Evolutionary conservation across 768 basidiomycete genomes (phyloP).

Genomic region (Phaeolepiota aurea): DNA sequence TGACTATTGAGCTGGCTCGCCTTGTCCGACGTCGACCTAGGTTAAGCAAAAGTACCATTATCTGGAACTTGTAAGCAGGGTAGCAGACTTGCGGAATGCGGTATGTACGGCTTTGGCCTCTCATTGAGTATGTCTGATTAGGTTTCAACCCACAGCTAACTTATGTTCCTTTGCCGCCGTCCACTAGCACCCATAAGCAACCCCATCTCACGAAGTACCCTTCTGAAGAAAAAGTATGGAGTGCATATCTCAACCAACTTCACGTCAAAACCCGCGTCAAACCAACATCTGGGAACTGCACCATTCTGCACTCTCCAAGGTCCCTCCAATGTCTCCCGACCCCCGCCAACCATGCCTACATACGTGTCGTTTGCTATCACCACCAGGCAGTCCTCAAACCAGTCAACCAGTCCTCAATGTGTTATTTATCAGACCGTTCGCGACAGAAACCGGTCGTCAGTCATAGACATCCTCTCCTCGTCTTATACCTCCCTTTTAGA

Average conservation of each 20-base stretch:
- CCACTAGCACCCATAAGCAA: conserved; percentile 37
- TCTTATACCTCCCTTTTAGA: conserved; percentile 6
- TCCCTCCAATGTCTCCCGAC: background rate
- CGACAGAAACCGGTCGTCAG: background rate
- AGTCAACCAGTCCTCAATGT: background rate
- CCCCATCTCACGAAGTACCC: conserved; percentile 10
- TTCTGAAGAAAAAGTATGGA: conserved; percentile 10
- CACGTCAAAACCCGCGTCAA: background rate
- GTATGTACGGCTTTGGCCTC: conserved; percentile 22
- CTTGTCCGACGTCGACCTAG: no score
- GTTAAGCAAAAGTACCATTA: no score
- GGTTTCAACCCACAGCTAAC: conserved; percentile 33
- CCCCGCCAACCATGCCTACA: background rate
- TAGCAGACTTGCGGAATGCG: conserved; percentile 42
- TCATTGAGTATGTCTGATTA: background rate
- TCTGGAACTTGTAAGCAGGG: no score
- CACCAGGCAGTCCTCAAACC: background rate
- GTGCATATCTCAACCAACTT: background rate
- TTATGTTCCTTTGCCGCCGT: conserved; percentile 71
- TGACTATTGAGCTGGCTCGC: no score
- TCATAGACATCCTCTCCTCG: background rate
- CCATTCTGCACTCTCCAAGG: background rate
- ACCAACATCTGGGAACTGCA: background rate
- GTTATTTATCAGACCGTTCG: background rate
- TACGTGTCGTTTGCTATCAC: background rate